Base-by-base conservation (phyloP, 176 grass and related monocot species). In the Pharus latifolius region DNA sequence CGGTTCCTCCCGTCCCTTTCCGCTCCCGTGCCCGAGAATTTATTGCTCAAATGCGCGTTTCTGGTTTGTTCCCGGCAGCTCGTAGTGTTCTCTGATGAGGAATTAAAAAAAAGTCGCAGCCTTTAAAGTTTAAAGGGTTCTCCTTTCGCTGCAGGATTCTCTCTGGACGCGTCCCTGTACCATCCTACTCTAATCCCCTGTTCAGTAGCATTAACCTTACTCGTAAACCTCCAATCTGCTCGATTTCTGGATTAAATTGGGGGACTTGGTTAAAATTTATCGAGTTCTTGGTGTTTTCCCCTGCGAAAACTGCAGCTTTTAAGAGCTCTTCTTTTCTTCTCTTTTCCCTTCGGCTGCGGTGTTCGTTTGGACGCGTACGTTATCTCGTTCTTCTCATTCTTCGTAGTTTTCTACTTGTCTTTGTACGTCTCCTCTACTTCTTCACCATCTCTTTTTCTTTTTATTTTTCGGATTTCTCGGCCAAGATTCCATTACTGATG, bases 21-120 rank as follows among this genome's bases (percentile, higher is more conserved):
- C 38, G 56, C 83, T 85, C 83, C 76, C 76, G 83, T 56, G 29
- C 63, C 76, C 76, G 55, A 80, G 69, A 79, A 85, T 74, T 85
- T 85, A 85, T 85, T 85, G 76, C 76, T 60, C 76, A 4, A 33
- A 3, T 66, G 58, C 66, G 56, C 66, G 66, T 26, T 66, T 18
- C 32, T 10, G 59, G 55, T 25, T n/a, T 46, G 45, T 44, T 22
- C 26, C 56, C 46, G 40, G 31, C 69, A 74, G 51, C 51, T 28
- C 51, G 51, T 70, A 3, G 52, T n/a, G 62, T 5, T 20, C 34
- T 22, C 72, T 69, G 55, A 35, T 32, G 61, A 45, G 74, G 17
- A 66, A 7, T 10, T 27, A n/a, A 27, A 37, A 50, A n/a, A 56
- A 44, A 9, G 57, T 44, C 22, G 59, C 68, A 73, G 68, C 38